Conservation (phyloP, 768 basidiomycete species). For the Sporobolomyces phaffii region DNA sequence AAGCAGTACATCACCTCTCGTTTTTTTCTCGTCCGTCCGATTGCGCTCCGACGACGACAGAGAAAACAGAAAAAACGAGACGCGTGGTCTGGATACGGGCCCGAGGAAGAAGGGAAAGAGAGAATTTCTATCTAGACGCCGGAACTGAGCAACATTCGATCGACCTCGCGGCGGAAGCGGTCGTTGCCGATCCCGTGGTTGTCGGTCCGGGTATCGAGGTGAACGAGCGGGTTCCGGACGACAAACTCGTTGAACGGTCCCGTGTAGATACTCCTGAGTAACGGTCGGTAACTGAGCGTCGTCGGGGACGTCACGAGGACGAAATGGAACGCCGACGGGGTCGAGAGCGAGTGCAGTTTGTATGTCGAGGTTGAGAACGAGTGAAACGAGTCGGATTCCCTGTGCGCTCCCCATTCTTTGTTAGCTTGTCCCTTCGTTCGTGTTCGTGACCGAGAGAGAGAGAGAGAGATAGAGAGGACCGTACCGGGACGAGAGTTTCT, state of each 20-base stretch:
- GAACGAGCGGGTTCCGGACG: conserved; percentile 79
- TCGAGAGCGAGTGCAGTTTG: conserved; percentile 88
- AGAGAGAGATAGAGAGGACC: neutral
- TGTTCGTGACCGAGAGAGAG: neutral
- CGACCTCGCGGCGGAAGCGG: conserved; percentile 72
- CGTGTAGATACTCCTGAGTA: conserved; percentile 81
- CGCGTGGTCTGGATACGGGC: no score
- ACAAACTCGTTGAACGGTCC: conserved; percentile 92
- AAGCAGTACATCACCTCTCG: no score
- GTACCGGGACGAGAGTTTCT: conserved; percentile 81
- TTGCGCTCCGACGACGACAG: no score
- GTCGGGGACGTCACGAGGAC: conserved; percentile 69
- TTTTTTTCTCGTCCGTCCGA: no score
- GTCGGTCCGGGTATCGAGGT: conserved; percentile 60
- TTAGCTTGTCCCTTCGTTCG: no score
- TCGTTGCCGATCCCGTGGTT: conserved; percentile 88
- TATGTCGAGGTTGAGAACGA: conserved; percentile 86
- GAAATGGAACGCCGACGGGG: conserved; percentile 87
- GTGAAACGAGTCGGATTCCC: conserved; percentile 85
- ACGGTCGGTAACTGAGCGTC: conserved; percentile 54
- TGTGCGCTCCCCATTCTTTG: neutral
- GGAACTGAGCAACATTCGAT: conserved; percentile 46
- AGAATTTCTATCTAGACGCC: neutral
- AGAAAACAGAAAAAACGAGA: no score
- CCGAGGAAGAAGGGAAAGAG: no score